Base-by-base conservation (phyloP, 139 green algal species). In the Chlorella vulgaris region DNA sequence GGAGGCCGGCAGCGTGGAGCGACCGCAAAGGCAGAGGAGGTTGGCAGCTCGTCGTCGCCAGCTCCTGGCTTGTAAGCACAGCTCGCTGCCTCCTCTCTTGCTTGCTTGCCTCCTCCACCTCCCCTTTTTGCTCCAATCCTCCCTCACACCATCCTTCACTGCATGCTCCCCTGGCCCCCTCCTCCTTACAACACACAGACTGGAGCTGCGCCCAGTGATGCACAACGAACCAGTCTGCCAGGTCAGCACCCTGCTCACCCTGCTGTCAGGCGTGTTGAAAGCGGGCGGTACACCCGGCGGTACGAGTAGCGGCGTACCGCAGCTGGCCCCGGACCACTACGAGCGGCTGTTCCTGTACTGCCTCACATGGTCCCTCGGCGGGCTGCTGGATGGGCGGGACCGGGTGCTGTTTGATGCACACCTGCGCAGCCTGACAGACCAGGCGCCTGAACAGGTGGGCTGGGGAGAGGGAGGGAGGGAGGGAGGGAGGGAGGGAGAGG, bases 341-440 rank as follows among this genome's bases (percentile, higher is more conserved):
- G 94, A 98, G 90, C 90, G 91, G 50, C 60, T 97, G 10, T 98
- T 98, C 86, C 80, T 98, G 31, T 99, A 94, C 90, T 95, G 88
- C 76, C 18, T 93, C 35, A 86, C 91, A 19, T 99, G 96, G 96
- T 86, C 85, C 28, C 61, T 99, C 63, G 96, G 96, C 28, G 94
- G 92, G 8, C 81, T 98, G 81, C 89, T 98, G 76, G 88, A 93
- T 65, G 73, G 86, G 26, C 91, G 92, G 76, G 92, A 97, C 79
- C 87, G 95, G 8, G 76, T 81, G 0, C 31, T 78, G 38, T 92
- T 98, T 69, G 93, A 98, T 82, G 81, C 89, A 28, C 80, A 92
- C 77, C 70, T 96, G 47, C 78, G 85, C 24, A 81, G 35, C 13
- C 85, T 93, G n/a, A 74, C 70, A 7, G 78, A 86, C 31, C 88